phyloP scores from a whole-genome alignment of 2,329 filamentous ascomycete species.

The Pestalotiopsis sp. region DNA sequence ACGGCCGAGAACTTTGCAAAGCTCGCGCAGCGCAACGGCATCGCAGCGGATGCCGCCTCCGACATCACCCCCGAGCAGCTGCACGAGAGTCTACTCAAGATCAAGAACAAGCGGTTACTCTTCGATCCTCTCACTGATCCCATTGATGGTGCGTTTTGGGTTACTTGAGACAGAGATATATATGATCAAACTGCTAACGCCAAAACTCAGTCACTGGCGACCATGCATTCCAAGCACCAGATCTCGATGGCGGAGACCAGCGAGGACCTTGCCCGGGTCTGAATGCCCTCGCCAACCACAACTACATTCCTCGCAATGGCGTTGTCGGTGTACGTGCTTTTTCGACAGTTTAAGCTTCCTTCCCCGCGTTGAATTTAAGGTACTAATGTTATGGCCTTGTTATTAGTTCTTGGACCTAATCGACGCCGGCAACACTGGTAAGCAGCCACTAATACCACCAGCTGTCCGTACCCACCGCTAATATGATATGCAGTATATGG shows the following conservation, averaged over 20 bases:
- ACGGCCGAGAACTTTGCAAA: constrained; percentile 22
- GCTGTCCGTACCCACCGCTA: neutral
- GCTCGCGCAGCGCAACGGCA: constrained; percentile 14
- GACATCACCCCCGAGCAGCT: constrained; percentile 17
- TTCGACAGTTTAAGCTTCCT: neutral
- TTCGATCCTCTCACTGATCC: constrained; percentile 21
- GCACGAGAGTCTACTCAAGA: constrained; percentile 12
- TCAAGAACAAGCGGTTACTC: constrained; percentile 20
- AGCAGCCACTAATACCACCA: neutral
- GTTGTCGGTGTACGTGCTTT: constrained; percentile 20
- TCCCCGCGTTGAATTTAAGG: no score
- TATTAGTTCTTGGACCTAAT: constrained; percentile 30
- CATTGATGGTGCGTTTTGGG: constrained; percentile 17
- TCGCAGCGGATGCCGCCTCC: neutral
- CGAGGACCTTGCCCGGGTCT: constrained; percentile 31
- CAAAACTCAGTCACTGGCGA: constrained; percentile 15
- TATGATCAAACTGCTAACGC: neutral
- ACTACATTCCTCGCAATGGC: constrained; percentile 29
- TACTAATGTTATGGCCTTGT: neutral
- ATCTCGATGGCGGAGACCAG: constrained; percentile 25
- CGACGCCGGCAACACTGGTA: constrained; percentile 32
- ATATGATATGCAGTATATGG: constrained; percentile 36
- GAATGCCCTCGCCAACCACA: constrained; percentile 32
- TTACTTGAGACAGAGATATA: neutral
- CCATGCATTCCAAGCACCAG: constrained; percentile 20